A percentile compares a stretch with the other conserved stretches of the same genome.
phyloP scores from a whole-genome alignment of 164 flowering plant genomes.

The Vitis cinerea region DNA sequence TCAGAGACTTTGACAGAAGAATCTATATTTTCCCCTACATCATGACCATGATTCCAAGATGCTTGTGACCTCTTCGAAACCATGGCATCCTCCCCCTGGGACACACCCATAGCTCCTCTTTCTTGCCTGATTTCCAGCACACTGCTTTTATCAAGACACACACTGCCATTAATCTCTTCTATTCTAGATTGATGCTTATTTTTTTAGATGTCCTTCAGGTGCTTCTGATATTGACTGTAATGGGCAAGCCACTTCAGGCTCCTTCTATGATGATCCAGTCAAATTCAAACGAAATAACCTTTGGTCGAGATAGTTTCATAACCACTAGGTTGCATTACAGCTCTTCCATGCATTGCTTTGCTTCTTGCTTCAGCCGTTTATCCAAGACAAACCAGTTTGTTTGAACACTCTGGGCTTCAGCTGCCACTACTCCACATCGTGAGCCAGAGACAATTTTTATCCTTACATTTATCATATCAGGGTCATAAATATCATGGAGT shows the following conservation, averaged over 20 bases:
- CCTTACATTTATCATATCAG: slow-evolving; percentile 52
- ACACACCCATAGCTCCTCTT: slow-evolving; percentile 11
- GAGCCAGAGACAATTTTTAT: slow-evolving; percentile 47
- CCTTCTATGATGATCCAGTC: slow-evolving; percentile 41
- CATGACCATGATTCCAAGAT: slow-evolving; percentile 12
- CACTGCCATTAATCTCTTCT: slow-evolving; percentile 13
- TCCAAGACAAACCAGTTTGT: slow-evolving; percentile 72
- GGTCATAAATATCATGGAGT: slow-evolving; percentile 47
- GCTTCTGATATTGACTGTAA: slow-evolving; percentile 28
- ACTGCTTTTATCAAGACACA: slow-evolving; percentile 8
- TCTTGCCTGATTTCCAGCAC: slow-evolving; percentile 12
- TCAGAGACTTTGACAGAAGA: slow-evolving; percentile 18
- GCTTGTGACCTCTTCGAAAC: slow-evolving; percentile 15
- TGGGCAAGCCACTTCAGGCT: slow-evolving; percentile 24
- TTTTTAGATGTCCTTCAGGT: slow-evolving; percentile 18
- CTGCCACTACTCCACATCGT: slow-evolving; percentile 46
- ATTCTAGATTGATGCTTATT: slow-evolving; percentile 15
- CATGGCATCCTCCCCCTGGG: slow-evolving; percentile 14
- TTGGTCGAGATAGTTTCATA: slow-evolving; percentile 68
- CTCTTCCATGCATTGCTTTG: slow-evolving; percentile 71
- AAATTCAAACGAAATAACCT: slow-evolving; percentile 80
- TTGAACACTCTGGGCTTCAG: slow-evolving; percentile 49
- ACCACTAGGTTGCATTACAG: slow-evolving; percentile 85
- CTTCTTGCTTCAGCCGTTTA: slow-evolving; percentile 62
- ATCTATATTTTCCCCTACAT: slow-evolving; percentile 11